Evolutionary conservation across 2,329 filamentous ascomycete genomes (phyloP).

Genomic region (Fusarium burgessii): DNA sequence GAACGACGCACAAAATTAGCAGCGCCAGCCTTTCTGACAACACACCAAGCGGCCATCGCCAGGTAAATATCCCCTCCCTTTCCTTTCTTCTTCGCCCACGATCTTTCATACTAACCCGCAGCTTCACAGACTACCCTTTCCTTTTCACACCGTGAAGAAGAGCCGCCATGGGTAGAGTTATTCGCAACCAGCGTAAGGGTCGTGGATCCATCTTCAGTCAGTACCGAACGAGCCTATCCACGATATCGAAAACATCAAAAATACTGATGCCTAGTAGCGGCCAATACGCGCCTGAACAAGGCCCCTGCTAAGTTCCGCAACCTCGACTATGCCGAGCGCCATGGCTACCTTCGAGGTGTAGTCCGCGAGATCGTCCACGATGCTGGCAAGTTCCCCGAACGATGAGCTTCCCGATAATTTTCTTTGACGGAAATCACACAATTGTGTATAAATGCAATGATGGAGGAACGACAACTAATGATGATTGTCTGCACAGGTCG

Average conservation of each 20-base stretch:
- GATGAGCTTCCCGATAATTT: constrained; percentile 28
- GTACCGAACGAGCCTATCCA: constrained; percentile 48
- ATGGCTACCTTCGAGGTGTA: constrained; percentile 97
- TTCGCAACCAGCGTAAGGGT: constrained; percentile 75
- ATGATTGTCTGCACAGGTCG: constrained; percentile 62
- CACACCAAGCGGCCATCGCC: constrained; percentile 57
- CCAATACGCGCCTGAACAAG: constrained; percentile 94
- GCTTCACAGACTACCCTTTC: constrained; percentile 50
- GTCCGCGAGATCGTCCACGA: constrained; percentile 99
- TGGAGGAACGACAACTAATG: constrained; percentile 43
- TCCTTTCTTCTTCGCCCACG: constrained; percentile 43
- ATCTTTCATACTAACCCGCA: constrained; percentile 47
- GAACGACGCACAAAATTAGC: constrained; percentile 53
- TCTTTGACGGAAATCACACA: constrained; percentile 30
- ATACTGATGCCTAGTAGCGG: constrained; percentile 64
- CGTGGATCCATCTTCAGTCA: constrained; percentile 70
- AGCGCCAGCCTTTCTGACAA: constrained; percentile 49
- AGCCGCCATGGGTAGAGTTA: constrained; percentile 68
- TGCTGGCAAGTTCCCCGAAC: constrained; percentile 69
- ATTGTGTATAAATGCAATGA: constrained; percentile 3
- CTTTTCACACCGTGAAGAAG: constrained; percentile 51
- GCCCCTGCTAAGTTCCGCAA: constrained; percentile 86
- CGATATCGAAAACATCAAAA: constrained; percentile 41
- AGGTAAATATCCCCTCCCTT: constrained; percentile 50
- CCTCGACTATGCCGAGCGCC: constrained; percentile 95